Base-by-base conservation (phyloP, 345 rosid species). In the Triadica sebifera region DNA sequence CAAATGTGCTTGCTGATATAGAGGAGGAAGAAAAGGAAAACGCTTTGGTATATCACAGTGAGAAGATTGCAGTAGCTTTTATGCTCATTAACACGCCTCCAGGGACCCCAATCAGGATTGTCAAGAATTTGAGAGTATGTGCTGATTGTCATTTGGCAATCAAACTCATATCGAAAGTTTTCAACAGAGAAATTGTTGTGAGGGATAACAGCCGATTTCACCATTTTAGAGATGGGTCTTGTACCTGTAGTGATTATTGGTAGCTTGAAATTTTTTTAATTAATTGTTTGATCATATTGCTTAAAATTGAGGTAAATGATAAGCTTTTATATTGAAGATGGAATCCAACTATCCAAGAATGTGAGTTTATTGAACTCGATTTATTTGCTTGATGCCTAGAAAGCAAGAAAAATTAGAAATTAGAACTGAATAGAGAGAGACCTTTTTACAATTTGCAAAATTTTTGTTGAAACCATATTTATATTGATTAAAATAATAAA, bases 201-300 rank as follows among this genome's bases (percentile, higher is more conserved):
- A 88, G 97, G 78, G 96, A 91, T 74, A 79, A 83, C n/a, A 93
- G 97, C 51, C 75, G 94, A 69, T 93, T 89, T 87, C 97, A 93
- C 78, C 97, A 90, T 84, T 91, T 91, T 68, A 87, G 70, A 82
- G 78, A 83, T 37, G 97, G 95, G 29, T 70, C 71, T 74, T 89
- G 98, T 81, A 84, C 91, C 69, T 93, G 93, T 37, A 80, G 70
- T 81, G 75, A 73, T n/a, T 73, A 61, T 65, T 73, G 75, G 75
- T 73, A 37, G 17, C 58, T 53, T 19, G 58, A 20, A 53, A 49
- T 7, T 19, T 52, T 5, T 52, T 15, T 51, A 51, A 12, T 51
- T 17, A 15, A 51, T 51, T 17, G n/a, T n/a, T n/a, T n/a, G n/a
- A n/a, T n/a, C n/a, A n/a, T n/a, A n/a, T n/a, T n/a, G n/a, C n/a